phyloP scores from a whole-genome alignment of 192 early-diverging fungal species.

The Rhizophagus sp. region DNA sequence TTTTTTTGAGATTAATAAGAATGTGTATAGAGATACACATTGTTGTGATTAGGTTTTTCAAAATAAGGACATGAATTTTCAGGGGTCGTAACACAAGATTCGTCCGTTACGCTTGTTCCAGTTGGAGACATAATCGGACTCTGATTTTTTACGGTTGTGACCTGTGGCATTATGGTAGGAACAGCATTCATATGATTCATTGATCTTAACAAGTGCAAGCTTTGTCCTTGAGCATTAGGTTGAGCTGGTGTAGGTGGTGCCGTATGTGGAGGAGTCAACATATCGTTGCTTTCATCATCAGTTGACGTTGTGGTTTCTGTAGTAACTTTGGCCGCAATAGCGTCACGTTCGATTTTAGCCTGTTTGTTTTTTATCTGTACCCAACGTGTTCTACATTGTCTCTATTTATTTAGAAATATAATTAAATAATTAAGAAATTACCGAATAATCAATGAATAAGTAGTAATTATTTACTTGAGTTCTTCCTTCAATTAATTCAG shows the following conservation, averaged over 20 bases:
- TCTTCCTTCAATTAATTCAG: slow-evolving; percentile 54
- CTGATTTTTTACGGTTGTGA: neutral
- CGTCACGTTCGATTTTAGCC: slow-evolving; percentile 32
- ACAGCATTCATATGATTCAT: neutral
- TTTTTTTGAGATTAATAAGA: too few relatives aligned
- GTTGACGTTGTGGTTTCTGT: neutral
- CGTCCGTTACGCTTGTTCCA: neutral
- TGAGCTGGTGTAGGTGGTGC: slow-evolving; percentile 13
- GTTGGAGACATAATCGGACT: neutral
- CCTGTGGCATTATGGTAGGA: neutral
- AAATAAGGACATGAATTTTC: neutral
- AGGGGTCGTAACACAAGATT: neutral
- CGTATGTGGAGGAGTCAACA: neutral
- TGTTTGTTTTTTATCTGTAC: slow-evolving; percentile 53
- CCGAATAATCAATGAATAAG: slow-evolving; percentile 33
- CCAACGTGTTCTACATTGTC: slow-evolving; percentile 64
- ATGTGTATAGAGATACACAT: too few relatives aligned
- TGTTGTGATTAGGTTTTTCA: neutral
- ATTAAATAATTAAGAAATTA: neutral
- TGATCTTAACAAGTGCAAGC: neutral
- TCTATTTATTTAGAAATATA: slow-evolving; percentile 21
- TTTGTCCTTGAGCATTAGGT: neutral
- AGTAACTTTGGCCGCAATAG: neutral
- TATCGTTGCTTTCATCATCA: neutral
- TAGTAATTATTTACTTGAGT: slow-evolving; percentile 50